phyloP scores from a whole-genome alignment of 2,329 filamentous ascomycete genomes.

The Hortaea werneckii region DNA sequence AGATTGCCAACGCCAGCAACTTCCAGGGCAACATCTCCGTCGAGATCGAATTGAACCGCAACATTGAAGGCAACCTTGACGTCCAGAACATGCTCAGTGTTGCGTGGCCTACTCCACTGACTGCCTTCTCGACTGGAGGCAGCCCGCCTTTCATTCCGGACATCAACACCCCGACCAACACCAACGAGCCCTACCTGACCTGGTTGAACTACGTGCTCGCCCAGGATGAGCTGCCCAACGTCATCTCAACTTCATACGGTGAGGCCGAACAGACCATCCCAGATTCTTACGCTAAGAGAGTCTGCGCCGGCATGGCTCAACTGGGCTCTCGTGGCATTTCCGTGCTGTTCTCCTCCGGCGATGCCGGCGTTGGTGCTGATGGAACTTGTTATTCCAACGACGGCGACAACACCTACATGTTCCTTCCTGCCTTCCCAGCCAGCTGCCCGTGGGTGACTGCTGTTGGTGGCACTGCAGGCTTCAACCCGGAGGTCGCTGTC shows the following conservation, averaged over 20 bases:
- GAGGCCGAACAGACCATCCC: conserved; percentile 58
- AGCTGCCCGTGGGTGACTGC: conserved; percentile 40
- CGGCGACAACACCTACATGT: conserved; percentile 32
- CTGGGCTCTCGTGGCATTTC: conserved; percentile 58
- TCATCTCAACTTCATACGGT: conserved; percentile 56
- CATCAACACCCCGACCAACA: conserved; percentile 36
- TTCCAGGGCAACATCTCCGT: conserved; percentile 33
- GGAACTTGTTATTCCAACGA: conserved; percentile 38
- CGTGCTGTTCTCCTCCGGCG: conserved; percentile 54
- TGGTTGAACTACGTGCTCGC: conserved; percentile 51
- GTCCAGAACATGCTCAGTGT: conserved; percentile 51
- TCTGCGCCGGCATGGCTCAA: conserved; percentile 55
- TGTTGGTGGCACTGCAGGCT: conserved; percentile 35
- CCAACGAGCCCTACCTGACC: conserved; percentile 59
- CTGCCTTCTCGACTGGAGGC: conserved; percentile 52
- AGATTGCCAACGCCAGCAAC: conserved; percentile 46
- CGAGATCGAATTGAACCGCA: conserved; percentile 15
- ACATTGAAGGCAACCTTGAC: conserved; percentile 53
- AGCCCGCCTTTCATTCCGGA: conserved; percentile 44
- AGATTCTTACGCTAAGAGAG: conserved; percentile 47
- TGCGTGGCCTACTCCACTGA: conserved; percentile 44
- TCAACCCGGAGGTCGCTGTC: conserved; percentile 36
- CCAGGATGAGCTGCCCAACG: conserved; percentile 47
- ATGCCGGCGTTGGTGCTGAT: conserved; percentile 46
- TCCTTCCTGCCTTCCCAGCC: conserved; percentile 37